Base-by-base conservation (phyloP, 768 basidiomycete genomes). In the Boletus rufocinnamomeus region DNA sequence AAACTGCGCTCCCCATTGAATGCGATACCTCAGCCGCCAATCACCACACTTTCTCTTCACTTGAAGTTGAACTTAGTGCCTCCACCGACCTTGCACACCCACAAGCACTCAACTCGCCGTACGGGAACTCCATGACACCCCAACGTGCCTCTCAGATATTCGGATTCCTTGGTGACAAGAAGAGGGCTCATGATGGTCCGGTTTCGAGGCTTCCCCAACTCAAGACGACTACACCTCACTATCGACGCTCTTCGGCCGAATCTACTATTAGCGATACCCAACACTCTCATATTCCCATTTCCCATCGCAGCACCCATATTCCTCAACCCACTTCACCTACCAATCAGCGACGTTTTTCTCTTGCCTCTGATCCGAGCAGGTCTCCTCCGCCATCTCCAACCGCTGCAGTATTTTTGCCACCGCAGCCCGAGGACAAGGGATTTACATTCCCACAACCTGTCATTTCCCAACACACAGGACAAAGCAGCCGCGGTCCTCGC, bases 91-190 rank as follows among this genome's bases (percentile, higher is more conserved):
- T 69, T n/a, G 69, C 59, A 65, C 54, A 58, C 58, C 48, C 56
- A 43, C 52, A 66, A 64, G 41, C 53, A 50, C 49, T 51, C 51
- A 46, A 65, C 43, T 57, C 63, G 35, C 75, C 79, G 14, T 76
- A 80, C 60, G 65, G 70, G 27, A 76, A 79, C 41, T 76, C 81
- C 6, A 75, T 73, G 56, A 85, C 84, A 27, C 83, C 87, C 16
- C 84, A 83, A 62, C 80, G 87, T 34, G 90, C 90, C 23, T 87
- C 89, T 3, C 85, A 91, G 61, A 80, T 92, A 21, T 92, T 92
- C 58, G 83, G 79, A 6, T 92, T 92, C 72, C 73, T 92, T 50
- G 82, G 82, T 25, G 77, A 80, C 37, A 78, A 75, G 52, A 61
- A 81, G 74, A 70, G 77, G 76, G 58, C 58, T 4, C 56, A 67